These are phyloP conservation scores for Aphanocladium album DNA, from an alignment of 2,329 filamentous ascomycete species.

Conservation along the genomic window DNA sequence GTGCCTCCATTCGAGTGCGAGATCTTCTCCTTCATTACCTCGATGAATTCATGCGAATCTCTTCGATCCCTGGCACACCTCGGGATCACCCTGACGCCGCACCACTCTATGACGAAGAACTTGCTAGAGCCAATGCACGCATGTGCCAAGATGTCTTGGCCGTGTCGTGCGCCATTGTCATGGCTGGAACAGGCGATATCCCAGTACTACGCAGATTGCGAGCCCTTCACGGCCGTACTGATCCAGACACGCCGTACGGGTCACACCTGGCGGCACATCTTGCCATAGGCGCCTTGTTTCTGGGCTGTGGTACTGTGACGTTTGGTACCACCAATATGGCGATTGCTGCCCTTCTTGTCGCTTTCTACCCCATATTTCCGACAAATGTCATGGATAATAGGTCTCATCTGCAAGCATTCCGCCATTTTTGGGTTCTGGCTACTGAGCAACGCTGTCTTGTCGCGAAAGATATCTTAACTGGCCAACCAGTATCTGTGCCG, in stretches of 20 bases:
- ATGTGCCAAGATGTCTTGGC: conserved; percentile 90
- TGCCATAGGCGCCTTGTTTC: conserved; percentile 83
- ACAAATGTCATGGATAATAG: conserved; percentile 87
- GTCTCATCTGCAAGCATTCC: conserved; percentile 90
- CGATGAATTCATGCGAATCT: conserved; percentile 78
- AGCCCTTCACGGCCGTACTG: conserved; percentile 79
- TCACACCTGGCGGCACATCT: conserved; percentile 91
- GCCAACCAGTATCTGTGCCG: conserved; percentile 69
- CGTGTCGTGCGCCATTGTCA: conserved; percentile 77
- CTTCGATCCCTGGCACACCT: conserved; percentile 45
- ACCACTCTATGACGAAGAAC: conserved; percentile 71
- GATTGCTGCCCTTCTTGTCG: conserved; percentile 77
- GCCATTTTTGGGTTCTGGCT: conserved; percentile 95
- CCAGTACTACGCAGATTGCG: conserved; percentile 78
- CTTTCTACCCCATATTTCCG: conserved; percentile 93
- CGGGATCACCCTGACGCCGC: conserved; percentile 24
- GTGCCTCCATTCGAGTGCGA: conserved; percentile 63
- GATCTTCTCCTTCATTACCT: conserved; percentile 81
- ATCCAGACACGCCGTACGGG: conserved; percentile 81
- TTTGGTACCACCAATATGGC: conserved; percentile 86
- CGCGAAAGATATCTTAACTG: conserved; percentile 78
- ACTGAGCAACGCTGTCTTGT: conserved; percentile 86
- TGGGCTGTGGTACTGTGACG: conserved; percentile 88
- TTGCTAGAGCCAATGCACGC: conserved; percentile 75
- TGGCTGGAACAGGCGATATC: conserved; percentile 93